phyloP scores from a whole-genome alignment of 2,329 filamentous ascomycete genomes.

The Colletotrichum nymphaeae region DNA sequence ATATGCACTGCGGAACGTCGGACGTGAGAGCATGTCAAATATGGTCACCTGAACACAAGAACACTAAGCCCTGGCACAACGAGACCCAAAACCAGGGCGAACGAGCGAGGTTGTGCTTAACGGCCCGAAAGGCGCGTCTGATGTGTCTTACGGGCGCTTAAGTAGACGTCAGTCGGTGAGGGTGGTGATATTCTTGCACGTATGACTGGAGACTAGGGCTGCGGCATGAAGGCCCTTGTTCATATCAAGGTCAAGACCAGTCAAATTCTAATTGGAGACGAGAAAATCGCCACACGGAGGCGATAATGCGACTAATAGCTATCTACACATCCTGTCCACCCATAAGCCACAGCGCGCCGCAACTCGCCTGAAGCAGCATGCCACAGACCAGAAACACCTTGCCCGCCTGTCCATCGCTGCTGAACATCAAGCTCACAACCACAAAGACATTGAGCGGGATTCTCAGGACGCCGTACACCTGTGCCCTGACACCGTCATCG shows the following conservation, averaged over 20 bases:
- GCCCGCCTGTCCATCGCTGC: conserved; percentile 41
- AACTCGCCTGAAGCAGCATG: conserved; percentile 43
- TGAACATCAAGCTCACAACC: conserved; percentile 57
- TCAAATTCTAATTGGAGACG: neutral
- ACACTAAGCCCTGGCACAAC: neutral
- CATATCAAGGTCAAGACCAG: neutral
- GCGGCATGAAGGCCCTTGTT: neutral
- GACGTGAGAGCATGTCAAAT: neutral
- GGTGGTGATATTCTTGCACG: neutral
- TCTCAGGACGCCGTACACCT: conserved; percentile 64
- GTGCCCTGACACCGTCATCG: conserved; percentile 62
- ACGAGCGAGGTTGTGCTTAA: conserved; percentile 16
- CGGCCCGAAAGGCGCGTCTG: conserved; percentile 24
- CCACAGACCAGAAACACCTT: conserved; percentile 47
- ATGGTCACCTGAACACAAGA: neutral
- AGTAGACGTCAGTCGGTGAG: conserved; percentile 32
- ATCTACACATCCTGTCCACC: conserved; percentile 22
- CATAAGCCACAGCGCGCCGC: conserved; percentile 42
- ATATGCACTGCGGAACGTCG: conserved; percentile 17
- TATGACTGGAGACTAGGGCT: neutral
- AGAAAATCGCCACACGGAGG: neutral
- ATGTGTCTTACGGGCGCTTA: conserved; percentile 32
- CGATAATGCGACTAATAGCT: neutral
- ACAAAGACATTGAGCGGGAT: conserved; percentile 70
- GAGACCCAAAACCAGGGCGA: conserved; percentile 30